These are phyloP conservation scores for Paramecium primaurelia DNA, from an alignment of 73 alveolate species.

Conservation along the genomic window DNA sequence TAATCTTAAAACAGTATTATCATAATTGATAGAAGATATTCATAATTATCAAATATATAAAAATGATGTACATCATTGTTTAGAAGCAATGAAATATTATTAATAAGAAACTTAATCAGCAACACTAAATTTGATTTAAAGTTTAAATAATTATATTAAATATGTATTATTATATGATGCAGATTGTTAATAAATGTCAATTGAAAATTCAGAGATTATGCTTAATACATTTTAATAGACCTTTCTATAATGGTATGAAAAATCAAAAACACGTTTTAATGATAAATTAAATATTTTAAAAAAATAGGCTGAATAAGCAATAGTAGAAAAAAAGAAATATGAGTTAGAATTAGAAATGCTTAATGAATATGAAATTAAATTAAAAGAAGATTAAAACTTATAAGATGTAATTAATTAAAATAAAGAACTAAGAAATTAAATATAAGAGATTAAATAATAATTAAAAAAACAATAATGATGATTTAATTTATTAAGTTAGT, in stretches of 20 bases:
- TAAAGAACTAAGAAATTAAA: neutral
- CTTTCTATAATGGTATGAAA: neutral
- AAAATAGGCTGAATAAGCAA: neutral
- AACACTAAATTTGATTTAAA: neutral
- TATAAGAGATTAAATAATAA: neutral
- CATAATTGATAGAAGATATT: neutral
- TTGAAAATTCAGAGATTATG: neutral
- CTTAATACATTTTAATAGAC: neutral
- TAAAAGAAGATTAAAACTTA: neutral
- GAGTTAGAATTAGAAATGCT: neutral
- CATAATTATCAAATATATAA: neutral
- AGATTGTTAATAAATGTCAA: neutral
- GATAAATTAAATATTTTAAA: neutral
- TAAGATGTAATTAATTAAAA: neutral
- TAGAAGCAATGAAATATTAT: neutral
- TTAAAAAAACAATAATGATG: neutral
- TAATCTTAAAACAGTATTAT: neutral
- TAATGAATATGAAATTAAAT: neutral
- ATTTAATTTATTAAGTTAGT: neutral
- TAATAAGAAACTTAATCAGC: neutral
- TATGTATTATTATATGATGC: neutral
- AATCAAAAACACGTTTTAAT: neutral
- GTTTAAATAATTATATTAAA: neutral
- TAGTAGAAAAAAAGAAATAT: neutral
- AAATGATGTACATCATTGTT: neutral